Percentiles rank a stretch among this genome's conserved stretches.
Conservation (phyloP, 2,329 filamentous ascomycete species). For the Ustulina deusta region DNA sequence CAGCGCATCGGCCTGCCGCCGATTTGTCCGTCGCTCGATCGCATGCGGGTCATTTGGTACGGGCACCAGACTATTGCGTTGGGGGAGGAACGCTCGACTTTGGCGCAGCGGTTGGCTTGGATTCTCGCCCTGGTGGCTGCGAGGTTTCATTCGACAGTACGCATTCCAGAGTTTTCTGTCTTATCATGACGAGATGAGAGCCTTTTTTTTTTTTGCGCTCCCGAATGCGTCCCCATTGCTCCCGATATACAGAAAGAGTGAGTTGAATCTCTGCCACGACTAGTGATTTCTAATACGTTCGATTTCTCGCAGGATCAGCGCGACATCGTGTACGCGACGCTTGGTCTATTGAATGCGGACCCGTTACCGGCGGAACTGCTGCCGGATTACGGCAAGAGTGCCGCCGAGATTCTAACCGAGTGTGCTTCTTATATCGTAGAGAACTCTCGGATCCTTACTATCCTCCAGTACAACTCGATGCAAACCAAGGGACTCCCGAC, state of each 20-base stretch:
- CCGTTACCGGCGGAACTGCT: constrained; percentile 2
- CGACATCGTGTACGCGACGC: constrained; percentile 32
- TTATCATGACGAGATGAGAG: no score
- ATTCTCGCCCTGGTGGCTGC: constrained; percentile 16
- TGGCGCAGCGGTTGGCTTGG: constrained; percentile 25
- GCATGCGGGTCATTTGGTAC: constrained; percentile 23
- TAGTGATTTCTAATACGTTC: background rate
- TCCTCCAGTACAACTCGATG: constrained; percentile 37
- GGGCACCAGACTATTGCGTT: constrained; percentile 5
- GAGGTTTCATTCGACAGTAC: constrained; percentile 24
- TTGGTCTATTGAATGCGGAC: constrained; percentile 17
- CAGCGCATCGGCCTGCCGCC: constrained; percentile 7
- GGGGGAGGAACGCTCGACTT: background rate
- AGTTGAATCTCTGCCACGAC: background rate
- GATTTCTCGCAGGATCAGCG: constrained; percentile 7
- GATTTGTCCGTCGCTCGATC: constrained; percentile 13
- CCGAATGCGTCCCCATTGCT: no score
- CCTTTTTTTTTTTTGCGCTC: no score
- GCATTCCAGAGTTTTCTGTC: background rate
- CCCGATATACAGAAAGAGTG: no score
- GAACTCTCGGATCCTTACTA: constrained; percentile 6
- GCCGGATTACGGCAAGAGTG: constrained; percentile 29
- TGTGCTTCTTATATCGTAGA: constrained; percentile 30
- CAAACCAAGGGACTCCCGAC: constrained; percentile 27
- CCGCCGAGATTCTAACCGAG: constrained; percentile 18